Evolutionary conservation across 108 stramenopile genomes (phyloP).

Genomic region (Pelagomonas calceolata): DNA sequence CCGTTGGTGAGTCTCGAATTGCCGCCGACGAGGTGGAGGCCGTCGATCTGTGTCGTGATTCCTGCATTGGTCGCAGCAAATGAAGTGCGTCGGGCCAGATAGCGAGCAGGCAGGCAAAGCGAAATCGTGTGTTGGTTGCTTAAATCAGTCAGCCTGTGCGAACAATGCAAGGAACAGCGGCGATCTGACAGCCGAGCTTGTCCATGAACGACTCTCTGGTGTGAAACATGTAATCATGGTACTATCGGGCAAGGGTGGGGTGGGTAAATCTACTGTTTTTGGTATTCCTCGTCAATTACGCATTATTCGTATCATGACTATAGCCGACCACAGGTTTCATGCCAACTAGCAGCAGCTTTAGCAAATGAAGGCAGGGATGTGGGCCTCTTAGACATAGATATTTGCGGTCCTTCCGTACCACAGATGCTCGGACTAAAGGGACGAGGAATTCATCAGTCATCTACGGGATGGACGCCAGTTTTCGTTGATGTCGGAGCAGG

Average conservation of each 20-base stretch:
- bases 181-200: slow-evolving; percentile 34
- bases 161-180: slow-evolving; percentile 41
- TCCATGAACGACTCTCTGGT: slow-evolving; percentile 55
- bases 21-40: too few species aligned
- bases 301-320: too few species aligned
- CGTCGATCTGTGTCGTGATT: too few species aligned
- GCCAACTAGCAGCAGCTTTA: slow-evolving; percentile 82
- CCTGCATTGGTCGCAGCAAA: too few species aligned
- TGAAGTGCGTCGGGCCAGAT: slow-evolving; percentile 88
- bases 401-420: slow-evolving; percentile 93
- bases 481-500: slow-evolving; percentile 43
- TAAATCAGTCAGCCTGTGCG: slow-evolving; percentile 83
- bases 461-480: slow-evolving; percentile 94
- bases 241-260: slow-evolving; percentile 94
- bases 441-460: slow-evolving; percentile 66
- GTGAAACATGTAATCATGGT: slow-evolving; percentile 88
- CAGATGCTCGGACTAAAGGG: slow-evolving; percentile 74
- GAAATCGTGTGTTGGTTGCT: slow-evolving; percentile 86
- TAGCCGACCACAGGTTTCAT: too few species aligned
- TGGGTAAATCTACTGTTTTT: slow-evolving; percentile 95
- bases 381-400: slow-evolving; percentile 92
- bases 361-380: slow-evolving; percentile 76
- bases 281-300: too few species aligned
- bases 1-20: too few species aligned
- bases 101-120: slow-evolving; percentile 83